Percentiles rank a stretch among this genome's conserved stretches.
Evolutionary conservation across 2,329 filamentous ascomycete genomes (phyloP).

Genomic region (Clarireedia monteithiana): DNA sequence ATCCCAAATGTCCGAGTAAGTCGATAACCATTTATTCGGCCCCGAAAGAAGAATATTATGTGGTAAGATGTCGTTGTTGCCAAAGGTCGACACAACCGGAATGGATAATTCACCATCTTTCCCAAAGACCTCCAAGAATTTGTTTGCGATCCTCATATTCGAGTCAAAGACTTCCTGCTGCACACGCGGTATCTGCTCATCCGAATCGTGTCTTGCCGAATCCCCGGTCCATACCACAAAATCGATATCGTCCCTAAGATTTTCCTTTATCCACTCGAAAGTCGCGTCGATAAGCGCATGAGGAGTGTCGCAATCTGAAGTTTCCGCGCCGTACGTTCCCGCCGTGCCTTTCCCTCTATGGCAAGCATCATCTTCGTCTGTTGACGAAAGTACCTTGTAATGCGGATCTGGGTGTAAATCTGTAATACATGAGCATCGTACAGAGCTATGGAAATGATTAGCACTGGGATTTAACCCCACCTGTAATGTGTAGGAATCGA

Average conservation of each 20-base stretch:
- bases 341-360: conserved; percentile 71
- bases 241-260: conserved; percentile 72
- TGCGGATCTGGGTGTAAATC: conserved; percentile 88
- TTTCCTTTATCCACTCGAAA: conserved; percentile 76
- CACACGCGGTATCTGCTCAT: conserved; percentile 70
- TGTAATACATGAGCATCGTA: conserved; percentile 33
- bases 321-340: conserved; percentile 77
- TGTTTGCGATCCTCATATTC: conserved; percentile 68
- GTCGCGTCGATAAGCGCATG: conserved; percentile 76
- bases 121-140: conserved; percentile 69
- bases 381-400: conserved; percentile 73
- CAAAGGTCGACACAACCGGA: conserved; percentile 82
- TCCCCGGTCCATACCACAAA: conserved; percentile 94
- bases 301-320: conserved; percentile 82
- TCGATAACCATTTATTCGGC: conserved; percentile 77
- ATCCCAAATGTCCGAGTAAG: conserved; percentile 72
- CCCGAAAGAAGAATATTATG: conserved; percentile 88
- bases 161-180: conserved; percentile 67
- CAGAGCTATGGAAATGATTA: background rate
- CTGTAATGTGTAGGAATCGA: conserved; percentile 82
- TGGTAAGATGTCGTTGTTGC: conserved; percentile 95
- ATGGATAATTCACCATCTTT: conserved; percentile 52
- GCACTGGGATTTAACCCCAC: conserved; percentile 38
- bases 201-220: conserved; percentile 74
- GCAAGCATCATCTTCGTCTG: conserved; percentile 61